Base-by-base conservation (phyloP, 495 filamentous ascomycete species). In the Aspergillus saccharolyticus region DNA sequence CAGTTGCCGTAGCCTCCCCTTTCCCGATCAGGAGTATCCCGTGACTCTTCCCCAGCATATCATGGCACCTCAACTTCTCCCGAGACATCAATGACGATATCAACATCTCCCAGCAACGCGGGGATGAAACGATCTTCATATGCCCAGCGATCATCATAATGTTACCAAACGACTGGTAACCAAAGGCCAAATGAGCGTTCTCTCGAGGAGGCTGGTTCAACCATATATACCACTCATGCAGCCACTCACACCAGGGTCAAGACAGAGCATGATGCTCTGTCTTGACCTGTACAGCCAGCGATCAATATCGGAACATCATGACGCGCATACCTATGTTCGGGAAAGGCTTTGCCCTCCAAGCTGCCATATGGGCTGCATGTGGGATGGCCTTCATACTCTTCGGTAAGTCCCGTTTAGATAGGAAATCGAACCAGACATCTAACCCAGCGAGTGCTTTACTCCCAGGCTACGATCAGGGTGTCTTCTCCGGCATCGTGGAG, bases 401-500 rank as follows among this genome's bases (percentile, higher is more conserved):
- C 17, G 63, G 63, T 62, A 55, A 44, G 45, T 45, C 12, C 9
- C 15, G 20, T 16, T 42, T 30, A 9, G 22, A 42, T 16, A 50
- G 1, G 16, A 30, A 7, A 33, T n/a, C 14, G 15, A 1, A 10
- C 18, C 42, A 9, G 6, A 28, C n/a, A 19, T 48, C 14, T 20
- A 8, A 30, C 51, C 48, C n/a, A 15, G 28, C 30, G 30, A 18
- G 50, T n/a, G 20, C 33, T 48, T 22, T 24, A 17, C 20, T 33
- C 4, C 30, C 16, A 65, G 75, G 80, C 15, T 83, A 83, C 60
- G 81, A 84, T 49, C 80, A 84, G 65, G 81, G 80, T 42, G 74
- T 82, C 7, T 80, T 81, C 63, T 73, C 69, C 44, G 77, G 77
- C 15, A 78, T 83, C 39, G 69, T 80, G 25, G 69, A 69, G 21